phyloP scores from a whole-genome alignment of 1,284 basidiomycete species.

The Cutaneotrichosporon sp. region DNA sequence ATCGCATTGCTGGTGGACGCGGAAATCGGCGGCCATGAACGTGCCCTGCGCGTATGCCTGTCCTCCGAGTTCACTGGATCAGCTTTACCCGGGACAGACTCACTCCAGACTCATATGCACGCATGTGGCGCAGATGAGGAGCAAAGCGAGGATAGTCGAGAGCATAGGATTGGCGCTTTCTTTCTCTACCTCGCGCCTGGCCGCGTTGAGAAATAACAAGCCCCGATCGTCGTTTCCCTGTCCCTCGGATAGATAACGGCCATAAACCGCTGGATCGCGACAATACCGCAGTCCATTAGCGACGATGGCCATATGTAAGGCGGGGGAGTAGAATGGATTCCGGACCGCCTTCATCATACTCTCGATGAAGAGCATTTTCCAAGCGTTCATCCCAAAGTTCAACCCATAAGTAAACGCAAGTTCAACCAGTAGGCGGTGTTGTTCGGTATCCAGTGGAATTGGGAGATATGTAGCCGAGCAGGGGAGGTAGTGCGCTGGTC shows the following conservation, averaged over 20 bases:
- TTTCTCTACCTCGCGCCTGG: constrained; percentile 3
- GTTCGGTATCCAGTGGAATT: not conserved
- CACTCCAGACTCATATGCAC: constrained; percentile 1
- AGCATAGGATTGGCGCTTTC: not conserved
- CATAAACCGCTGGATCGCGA: not conserved
- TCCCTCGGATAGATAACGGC: not conserved
- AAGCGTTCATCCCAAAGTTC: not conserved
- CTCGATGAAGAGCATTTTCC: constrained; percentile 5
- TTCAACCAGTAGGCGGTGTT: constrained; percentile 4
- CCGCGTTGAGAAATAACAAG: not conserved
- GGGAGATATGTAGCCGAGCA: constrained; percentile 4
- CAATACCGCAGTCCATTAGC: not conserved
- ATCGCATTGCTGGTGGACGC: constrained; percentile 8
- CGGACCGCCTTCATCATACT: not conserved
- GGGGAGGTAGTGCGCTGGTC: constrained; percentile 1
- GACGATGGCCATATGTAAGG: not conserved
- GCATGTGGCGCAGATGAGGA: not conserved
- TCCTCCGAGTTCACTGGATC: not conserved
- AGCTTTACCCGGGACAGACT: not conserved
- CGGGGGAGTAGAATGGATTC: constrained; percentile 3
- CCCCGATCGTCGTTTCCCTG: not conserved
- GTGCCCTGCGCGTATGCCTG: not conserved
- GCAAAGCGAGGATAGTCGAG: not conserved
- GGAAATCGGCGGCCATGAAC: constrained; percentile 1
- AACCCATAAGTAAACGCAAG: not conserved